Evolutionary conservation across 108 stramenopile genomes (phyloP).

Genomic region (Epithemia pelagica): DNA sequence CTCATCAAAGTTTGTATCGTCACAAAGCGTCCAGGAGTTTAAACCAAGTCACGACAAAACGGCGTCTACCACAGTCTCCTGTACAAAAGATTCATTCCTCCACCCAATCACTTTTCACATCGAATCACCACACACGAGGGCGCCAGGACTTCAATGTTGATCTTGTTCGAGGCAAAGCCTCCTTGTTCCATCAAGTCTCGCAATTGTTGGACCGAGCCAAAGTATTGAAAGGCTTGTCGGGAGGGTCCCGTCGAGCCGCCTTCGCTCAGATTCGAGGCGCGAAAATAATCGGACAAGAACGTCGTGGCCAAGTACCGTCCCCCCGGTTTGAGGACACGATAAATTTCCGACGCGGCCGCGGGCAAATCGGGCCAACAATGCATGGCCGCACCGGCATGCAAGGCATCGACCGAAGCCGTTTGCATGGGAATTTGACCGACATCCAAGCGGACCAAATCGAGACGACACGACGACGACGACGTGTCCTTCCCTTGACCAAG

Average conservation of each 20-base stretch:
- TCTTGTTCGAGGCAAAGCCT: slow-evolving; percentile 70
- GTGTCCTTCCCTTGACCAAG: slow-evolving; percentile 3
- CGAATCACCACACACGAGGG: slow-evolving; percentile 70
- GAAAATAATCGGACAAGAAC: slow-evolving; percentile 74
- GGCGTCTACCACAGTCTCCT: no score
- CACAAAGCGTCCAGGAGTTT: no score
- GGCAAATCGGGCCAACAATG: slow-evolving; percentile 95
- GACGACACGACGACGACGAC: slow-evolving; percentile 22
- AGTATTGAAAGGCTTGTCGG: slow-evolving; percentile 80
- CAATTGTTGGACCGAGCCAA: slow-evolving; percentile 54
- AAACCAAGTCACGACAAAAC: no score
- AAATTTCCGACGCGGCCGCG: slow-evolving; percentile 66
- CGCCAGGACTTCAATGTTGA: slow-evolving; percentile 63
- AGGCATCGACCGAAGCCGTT: slow-evolving; percentile 54
- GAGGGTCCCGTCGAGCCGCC: slow-evolving; percentile 36
- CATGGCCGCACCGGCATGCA: slow-evolving; percentile 96
- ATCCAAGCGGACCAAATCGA: slow-evolving; percentile 87
- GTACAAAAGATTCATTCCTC: no score
- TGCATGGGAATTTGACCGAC: slow-evolving; percentile 83
- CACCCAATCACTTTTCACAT: slow-evolving; percentile 69
- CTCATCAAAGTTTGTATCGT: no score
- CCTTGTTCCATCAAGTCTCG: slow-evolving; percentile 45
- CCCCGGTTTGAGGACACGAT: slow-evolving; percentile 88
- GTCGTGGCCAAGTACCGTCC: slow-evolving; percentile 92
- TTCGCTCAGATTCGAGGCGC: slow-evolving; percentile 23